These are phyloP conservation scores for Thermoascus crustaceus DNA, from an alignment of 2,329 filamentous ascomycete species.

Conservation along the genomic window DNA sequence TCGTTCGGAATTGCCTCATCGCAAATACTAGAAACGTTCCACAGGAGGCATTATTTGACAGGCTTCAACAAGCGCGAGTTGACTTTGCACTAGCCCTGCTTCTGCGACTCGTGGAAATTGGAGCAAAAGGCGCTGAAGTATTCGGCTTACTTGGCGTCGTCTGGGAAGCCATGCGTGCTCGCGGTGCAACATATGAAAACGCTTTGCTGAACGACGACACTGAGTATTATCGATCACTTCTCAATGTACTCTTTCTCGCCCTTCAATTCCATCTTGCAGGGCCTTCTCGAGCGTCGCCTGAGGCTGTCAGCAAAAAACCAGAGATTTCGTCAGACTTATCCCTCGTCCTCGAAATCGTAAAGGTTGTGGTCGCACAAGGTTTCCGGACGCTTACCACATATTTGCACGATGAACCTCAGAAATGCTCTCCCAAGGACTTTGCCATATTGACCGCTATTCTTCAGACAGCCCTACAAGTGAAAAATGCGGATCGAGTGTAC, in stretches of 20 bases:
- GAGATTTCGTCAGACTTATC: slow-evolving; percentile 40
- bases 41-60: slow-evolving; percentile 72
- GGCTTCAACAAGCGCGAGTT: slow-evolving; percentile 65
- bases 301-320: slow-evolving; percentile 28
- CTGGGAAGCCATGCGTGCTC: slow-evolving; percentile 52
- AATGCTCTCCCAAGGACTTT: slow-evolving; percentile 69
- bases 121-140: slow-evolving; percentile 43
- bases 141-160: slow-evolving; percentile 48
- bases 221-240: slow-evolving; percentile 70
- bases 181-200: slow-evolving; percentile 51
- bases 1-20: slow-evolving; percentile 67
- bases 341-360: slow-evolving; percentile 69
- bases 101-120: slow-evolving; percentile 62
- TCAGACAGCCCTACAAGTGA: slow-evolving; percentile 72
- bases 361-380: slow-evolving; percentile 68
- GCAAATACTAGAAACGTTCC: slow-evolving; percentile 67
- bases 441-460: slow-evolving; percentile 80
- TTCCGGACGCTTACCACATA: slow-evolving; percentile 74
- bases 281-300: slow-evolving; percentile 24
- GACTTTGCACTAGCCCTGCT: slow-evolving; percentile 76
- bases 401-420: slow-evolving; percentile 64
- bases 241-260: slow-evolving; percentile 77
- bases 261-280: slow-evolving; percentile 48
- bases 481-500: slow-evolving; percentile 63
- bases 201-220: slow-evolving; percentile 50